Evolutionary conservation across 805 yeast genomes (phyloP).

Genomic region (Phaffomyces thermotolerans): DNA sequence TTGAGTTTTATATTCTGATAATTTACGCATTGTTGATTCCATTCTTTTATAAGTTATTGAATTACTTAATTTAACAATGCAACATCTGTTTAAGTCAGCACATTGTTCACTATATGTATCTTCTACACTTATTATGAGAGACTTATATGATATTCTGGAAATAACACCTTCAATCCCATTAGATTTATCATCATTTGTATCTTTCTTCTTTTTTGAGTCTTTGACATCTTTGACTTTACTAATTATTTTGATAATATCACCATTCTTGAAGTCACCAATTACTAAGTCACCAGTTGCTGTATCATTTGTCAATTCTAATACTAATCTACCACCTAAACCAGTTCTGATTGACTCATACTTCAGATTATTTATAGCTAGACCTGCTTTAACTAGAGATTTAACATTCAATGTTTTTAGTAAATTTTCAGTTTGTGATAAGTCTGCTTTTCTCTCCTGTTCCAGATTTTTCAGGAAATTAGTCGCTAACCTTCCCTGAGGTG

Average conservation of each 20-base stretch:
- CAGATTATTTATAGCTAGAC: slow-evolving; percentile 70
- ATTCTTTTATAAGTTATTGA: slow-evolving; percentile 70
- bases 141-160: slow-evolving; percentile 39
- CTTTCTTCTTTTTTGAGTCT: slow-evolving; percentile 20
- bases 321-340: slow-evolving; percentile 71
- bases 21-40: slow-evolving; percentile 67
- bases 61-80: slow-evolving; percentile 53
- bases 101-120: slow-evolving; percentile 47
- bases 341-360: slow-evolving; percentile 54
- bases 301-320: slow-evolving; percentile 57
- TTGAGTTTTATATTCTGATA: slow-evolving; percentile 39
- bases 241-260: slow-evolving; percentile 69
- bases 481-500: slow-evolving; percentile 7
- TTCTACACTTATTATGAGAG: slow-evolving; percentile 53
- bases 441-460: slow-evolving; percentile 17
- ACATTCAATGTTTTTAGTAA: slow-evolving; percentile 48
- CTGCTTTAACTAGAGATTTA: slow-evolving; percentile 58
- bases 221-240: slow-evolving; percentile 22
- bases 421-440: slow-evolving; percentile 17
- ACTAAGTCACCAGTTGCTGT: slow-evolving; percentile 35
- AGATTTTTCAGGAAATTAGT: slow-evolving; percentile 15
- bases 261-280: slow-evolving; percentile 52
- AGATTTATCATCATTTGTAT: background rate
- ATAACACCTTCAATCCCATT: slow-evolving; percentile 58
- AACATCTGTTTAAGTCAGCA: slow-evolving; percentile 41